These are phyloP conservation scores for Ustilago trichophora DNA, from an alignment of 1,284 basidiomycete genomes.

Conservation along the genomic window DNA sequence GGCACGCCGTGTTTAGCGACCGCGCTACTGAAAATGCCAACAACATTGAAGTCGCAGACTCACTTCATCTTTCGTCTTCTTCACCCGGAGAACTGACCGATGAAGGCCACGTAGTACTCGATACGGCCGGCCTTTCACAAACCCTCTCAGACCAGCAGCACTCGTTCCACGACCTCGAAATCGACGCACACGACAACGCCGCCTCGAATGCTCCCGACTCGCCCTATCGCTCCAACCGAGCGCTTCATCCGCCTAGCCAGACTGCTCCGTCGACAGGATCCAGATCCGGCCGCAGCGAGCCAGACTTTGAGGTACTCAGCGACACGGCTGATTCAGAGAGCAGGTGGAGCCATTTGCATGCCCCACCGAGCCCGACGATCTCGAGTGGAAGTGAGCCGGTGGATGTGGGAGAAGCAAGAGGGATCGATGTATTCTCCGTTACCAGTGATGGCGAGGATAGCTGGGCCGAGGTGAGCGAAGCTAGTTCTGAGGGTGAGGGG, in stretches of 20 bases:
- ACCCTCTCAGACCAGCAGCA: slow-evolving; percentile 37
- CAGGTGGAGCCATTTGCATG: slow-evolving; percentile 26
- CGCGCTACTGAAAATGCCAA: neutral
- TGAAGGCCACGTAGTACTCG: slow-evolving; percentile 17
- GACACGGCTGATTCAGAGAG: slow-evolving; percentile 23
- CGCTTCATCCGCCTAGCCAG: slow-evolving; percentile 3
- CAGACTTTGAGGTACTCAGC: slow-evolving; percentile 39
- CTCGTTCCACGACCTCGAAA: slow-evolving; percentile 13
- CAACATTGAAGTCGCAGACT: neutral
- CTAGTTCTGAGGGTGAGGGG: slow-evolving; percentile 17
- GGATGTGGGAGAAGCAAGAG: neutral
- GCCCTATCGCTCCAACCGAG: slow-evolving; percentile 28
- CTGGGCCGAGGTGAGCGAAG: slow-evolving; percentile 41
- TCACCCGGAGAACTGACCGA: neutral
- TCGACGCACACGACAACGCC: neutral
- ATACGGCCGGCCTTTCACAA: slow-evolving; percentile 41
- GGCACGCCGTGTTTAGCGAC: slow-evolving; percentile 38
- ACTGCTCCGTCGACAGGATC: neutral
- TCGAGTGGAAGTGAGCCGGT: slow-evolving; percentile 17
- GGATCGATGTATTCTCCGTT: slow-evolving; percentile 4
- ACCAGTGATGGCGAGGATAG: slow-evolving; percentile 35
- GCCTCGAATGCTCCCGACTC: slow-evolving; percentile 3
- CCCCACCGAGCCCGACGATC: slow-evolving; percentile 29
- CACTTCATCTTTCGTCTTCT: too few relatives aligned
- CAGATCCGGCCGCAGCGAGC: slow-evolving; percentile 12